phyloP scores from a whole-genome alignment of 805 yeast genomes.

The Limtongia smithiae region DNA sequence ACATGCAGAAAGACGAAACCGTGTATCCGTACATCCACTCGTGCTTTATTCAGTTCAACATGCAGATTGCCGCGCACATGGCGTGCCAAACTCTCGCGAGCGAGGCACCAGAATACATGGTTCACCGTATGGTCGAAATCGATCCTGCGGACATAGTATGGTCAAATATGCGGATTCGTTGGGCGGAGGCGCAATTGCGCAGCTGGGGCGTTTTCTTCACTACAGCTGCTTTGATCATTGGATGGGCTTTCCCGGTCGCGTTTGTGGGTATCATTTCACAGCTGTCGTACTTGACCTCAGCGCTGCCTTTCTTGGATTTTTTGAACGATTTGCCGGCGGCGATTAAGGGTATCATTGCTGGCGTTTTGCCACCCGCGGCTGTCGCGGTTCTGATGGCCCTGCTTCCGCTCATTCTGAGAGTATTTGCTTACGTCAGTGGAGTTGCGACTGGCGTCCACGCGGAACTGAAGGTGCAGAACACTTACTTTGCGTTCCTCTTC shows the following conservation, averaged over 20 bases:
- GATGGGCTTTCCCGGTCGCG: constrained; percentile 83
- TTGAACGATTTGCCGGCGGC: constrained; percentile 54
- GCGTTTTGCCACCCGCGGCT: constrained; percentile 77
- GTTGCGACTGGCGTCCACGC: constrained; percentile 63
- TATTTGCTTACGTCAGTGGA: constrained; percentile 73
- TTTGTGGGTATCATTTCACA: constrained; percentile 74
- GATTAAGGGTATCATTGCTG: constrained; percentile 82
- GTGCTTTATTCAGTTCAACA: constrained; percentile 64
- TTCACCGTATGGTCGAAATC: constrained; percentile 44
- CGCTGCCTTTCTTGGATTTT: constrained; percentile 70
- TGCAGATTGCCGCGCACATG: constrained; percentile 55
- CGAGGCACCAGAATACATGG: constrained; percentile 45
- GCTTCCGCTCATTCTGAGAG: constrained; percentile 77
- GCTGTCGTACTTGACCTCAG: constrained; percentile 63
- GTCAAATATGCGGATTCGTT: constrained; percentile 51
- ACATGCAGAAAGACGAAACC: constrained; percentile 57
- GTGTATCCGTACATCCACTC: constrained; percentile 64
- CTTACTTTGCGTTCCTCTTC: constrained; percentile 75
- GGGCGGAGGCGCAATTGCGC: constrained; percentile 41
- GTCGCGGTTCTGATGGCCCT: constrained; percentile 80
- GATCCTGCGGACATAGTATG: constrained; percentile 70
- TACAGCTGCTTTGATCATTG: constrained; percentile 51
- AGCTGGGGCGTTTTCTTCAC: constrained; percentile 45
- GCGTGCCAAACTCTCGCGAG: constrained; percentile 50
- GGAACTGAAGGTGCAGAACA: constrained; percentile 70